Evolutionary conservation across 129 eudicot species (phyloP).

Genomic region (Lactuca sativa): DNA sequence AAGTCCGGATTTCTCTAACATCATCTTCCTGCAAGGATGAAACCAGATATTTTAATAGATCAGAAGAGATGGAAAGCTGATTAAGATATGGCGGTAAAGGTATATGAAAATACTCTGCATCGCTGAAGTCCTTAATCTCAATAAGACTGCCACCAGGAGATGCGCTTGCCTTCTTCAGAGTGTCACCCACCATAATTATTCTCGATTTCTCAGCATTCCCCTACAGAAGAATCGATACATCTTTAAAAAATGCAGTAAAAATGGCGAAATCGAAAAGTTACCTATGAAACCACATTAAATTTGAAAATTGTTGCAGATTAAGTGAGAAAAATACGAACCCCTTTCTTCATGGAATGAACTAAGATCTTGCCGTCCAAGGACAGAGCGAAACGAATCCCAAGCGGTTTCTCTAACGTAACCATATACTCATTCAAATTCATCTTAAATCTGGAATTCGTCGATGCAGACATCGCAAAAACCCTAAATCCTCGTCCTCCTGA

Average conservation of each 20-base stretch:
- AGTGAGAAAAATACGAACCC: constrained; percentile 41
- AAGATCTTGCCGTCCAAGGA: constrained; percentile 77
- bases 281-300: background rate
- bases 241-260: background rate
- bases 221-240: constrained; percentile 37
- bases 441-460: constrained; percentile 40
- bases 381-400: constrained; percentile 90
- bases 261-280: background rate
- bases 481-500: constrained; percentile 29
- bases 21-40: constrained; percentile 65
- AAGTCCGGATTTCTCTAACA: constrained; percentile 64
- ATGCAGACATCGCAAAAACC: constrained; percentile 64
- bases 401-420: constrained; percentile 89
- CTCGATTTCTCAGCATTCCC: constrained; percentile 99
- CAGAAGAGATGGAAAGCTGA: background rate
- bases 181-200: constrained; percentile 94
- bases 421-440: constrained; percentile 94
- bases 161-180: constrained; percentile 92
- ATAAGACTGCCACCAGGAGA: constrained; percentile 65
- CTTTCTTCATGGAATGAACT: constrained; percentile 91
- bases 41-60: constrained; percentile 1
- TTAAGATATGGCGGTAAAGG: background rate
- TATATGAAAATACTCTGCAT: constrained; percentile 66
- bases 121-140: constrained; percentile 90
- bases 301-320: background rate